A percentile compares a stretch with the other conserved stretches of the same genome.
phyloP scores from a whole-genome alignment of 805 yeast species.

The Lipomyces mesembrius region DNA sequence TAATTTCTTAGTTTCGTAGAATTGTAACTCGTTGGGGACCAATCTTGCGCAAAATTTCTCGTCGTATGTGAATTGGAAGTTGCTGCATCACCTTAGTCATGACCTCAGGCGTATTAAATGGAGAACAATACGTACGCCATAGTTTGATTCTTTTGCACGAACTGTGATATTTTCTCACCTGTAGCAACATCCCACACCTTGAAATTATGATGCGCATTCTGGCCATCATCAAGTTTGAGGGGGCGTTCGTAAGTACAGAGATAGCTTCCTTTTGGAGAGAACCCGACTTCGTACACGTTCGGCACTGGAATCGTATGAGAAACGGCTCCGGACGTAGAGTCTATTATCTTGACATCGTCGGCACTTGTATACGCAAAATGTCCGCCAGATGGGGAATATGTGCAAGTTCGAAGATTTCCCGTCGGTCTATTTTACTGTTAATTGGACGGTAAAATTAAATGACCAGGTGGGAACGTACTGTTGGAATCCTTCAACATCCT shows the following conservation, averaged over 20 bases:
- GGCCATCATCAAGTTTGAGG: constrained; percentile 66
- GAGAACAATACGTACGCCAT: constrained; percentile 40
- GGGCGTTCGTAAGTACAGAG: constrained; percentile 92
- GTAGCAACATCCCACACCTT: constrained; percentile 67
- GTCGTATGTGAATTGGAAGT: constrained; percentile 83
- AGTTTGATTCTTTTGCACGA: constrained; percentile 80
- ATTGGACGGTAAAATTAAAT: not conserved
- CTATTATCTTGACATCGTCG: constrained; percentile 58
- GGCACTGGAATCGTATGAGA: constrained; percentile 57
- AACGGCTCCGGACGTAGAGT: constrained; percentile 57
- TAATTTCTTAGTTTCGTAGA: constrained; percentile 58
- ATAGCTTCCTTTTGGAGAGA: constrained; percentile 86
- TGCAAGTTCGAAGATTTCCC: constrained; percentile 56
- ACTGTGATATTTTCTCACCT: constrained; percentile 59
- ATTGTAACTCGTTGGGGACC: constrained; percentile 66
- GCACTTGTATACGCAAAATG: constrained; percentile 77
- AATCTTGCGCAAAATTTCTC: constrained; percentile 70
- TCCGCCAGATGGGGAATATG: constrained; percentile 69
- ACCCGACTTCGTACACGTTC: constrained; percentile 80
- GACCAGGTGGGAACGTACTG: constrained; percentile 38
- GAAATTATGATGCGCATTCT: constrained; percentile 70
- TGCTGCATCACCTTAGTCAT: constrained; percentile 22
- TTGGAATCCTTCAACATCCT: constrained; percentile 43
- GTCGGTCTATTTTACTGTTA: constrained; percentile 19
- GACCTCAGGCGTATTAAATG: not conserved